Evolutionary conservation across 1,139 yeast genomes (phyloP).

Genomic region (Zygoascus sp.): DNA sequence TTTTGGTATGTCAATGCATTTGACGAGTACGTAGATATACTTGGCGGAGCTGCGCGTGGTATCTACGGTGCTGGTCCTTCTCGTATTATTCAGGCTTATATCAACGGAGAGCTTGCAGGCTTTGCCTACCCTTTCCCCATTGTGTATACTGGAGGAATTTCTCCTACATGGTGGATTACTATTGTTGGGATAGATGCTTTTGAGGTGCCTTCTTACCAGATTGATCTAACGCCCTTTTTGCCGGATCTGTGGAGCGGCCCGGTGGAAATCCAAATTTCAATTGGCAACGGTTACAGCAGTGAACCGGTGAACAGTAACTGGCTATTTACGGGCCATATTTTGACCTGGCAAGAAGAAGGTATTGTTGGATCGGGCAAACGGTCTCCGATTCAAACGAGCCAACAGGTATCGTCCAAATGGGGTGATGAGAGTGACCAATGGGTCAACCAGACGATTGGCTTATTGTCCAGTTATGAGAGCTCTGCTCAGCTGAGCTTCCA

Average conservation of each 20-base stretch:
- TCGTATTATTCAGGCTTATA: conserved; percentile 34
- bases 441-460: not conserved
- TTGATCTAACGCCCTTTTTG: conserved; percentile 64
- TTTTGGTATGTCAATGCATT: conserved; percentile 60
- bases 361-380: conserved; percentile 29
- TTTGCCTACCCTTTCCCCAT: conserved; percentile 41
- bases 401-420: not conserved
- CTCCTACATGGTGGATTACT: conserved; percentile 77
- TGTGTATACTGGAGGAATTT: conserved; percentile 71
- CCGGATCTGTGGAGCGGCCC: conserved; percentile 55
- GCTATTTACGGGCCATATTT: conserved; percentile 63
- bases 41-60: not conserved
- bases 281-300: conserved; percentile 48
- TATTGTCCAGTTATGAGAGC: not conserved
- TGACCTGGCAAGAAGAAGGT: conserved; percentile 51
- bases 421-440: not conserved
- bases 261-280: conserved; percentile 30
- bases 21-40: conserved; percentile 6
- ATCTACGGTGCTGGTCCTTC: conserved; percentile 40
- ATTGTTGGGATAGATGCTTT: conserved; percentile 69
- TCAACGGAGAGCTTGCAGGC: conserved; percentile 35
- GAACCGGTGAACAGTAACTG: conserved; percentile 54
- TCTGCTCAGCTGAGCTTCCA: not conserved
- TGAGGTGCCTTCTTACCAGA: conserved; percentile 59
- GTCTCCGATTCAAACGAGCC: not conserved